These are phyloP conservation scores for Rhizophora mangle DNA, from an alignment of 345 rosid genomes.

Conservation along the genomic window DNA sequence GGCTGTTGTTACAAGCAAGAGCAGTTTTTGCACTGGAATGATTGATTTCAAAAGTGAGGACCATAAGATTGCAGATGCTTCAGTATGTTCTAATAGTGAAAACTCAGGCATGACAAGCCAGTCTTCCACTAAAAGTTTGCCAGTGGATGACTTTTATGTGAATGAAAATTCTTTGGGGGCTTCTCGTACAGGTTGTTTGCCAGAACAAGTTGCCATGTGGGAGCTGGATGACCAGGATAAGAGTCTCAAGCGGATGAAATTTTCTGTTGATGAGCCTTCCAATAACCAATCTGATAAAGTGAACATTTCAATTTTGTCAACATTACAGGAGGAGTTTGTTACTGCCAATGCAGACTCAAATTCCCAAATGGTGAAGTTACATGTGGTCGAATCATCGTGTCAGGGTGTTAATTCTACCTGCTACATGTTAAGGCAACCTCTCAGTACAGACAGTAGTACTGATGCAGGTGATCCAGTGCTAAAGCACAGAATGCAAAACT, in stretches of 20 bases:
- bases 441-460: conserved; percentile 25
- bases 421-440: conserved; percentile 48
- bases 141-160: conserved; percentile 29
- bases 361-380: conserved; percentile 36
- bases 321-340: conserved; percentile 14
- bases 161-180: conserved; percentile 28
- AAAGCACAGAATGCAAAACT: conserved; percentile 24
- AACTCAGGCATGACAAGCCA: conserved; percentile 58
- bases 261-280: conserved; percentile 32
- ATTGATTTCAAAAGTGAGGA: conserved; percentile 44
- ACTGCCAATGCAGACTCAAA: conserved; percentile 24
- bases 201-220: conserved; percentile 30
- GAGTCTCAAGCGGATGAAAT: conserved; percentile 46
- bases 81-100: conserved; percentile 50
- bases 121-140: conserved; percentile 34
- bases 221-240: conserved; percentile 36
- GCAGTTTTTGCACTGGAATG: conserved; percentile 45
- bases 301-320: conserved; percentile 16
- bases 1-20: conserved; percentile 35
- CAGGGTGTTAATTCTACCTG: conserved; percentile 54
- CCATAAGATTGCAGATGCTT: conserved; percentile 36
- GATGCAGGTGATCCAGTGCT: conserved; percentile 25
- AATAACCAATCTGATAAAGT: conserved; percentile 24
- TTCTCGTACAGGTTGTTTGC: conserved; percentile 29
- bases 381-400: conserved; percentile 58